Evolutionary conservation across 495 filamentous ascomycete genomes (phyloP).

Genomic region (Talaromyces wortmannii): DNA sequence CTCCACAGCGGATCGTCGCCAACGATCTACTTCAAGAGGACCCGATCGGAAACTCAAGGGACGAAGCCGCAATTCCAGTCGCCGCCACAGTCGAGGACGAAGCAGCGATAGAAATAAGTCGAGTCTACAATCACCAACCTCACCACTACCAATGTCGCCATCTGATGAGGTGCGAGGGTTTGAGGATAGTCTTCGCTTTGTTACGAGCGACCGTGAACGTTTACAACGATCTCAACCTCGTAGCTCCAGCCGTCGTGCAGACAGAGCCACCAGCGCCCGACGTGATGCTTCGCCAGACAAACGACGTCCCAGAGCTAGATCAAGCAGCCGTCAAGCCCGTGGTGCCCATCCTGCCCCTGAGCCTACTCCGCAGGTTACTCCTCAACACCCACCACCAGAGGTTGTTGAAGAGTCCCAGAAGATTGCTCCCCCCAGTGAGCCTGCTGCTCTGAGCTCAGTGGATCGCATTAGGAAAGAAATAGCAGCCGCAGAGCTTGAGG

Average conservation of each 20-base stretch:
- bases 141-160: slow-evolving; percentile 63
- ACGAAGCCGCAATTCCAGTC: slow-evolving; percentile 28
- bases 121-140: slow-evolving; percentile 67
- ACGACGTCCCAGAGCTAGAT: slow-evolving; percentile 32
- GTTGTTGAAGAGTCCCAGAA: slow-evolving; percentile 9
- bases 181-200: slow-evolving; percentile 54
- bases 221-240: slow-evolving; percentile 58
- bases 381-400: slow-evolving; percentile 6
- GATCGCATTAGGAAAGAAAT: slow-evolving; percentile 59
- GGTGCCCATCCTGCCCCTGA: slow-evolving; percentile 12
- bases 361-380: slow-evolving; percentile 2
- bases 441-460: slow-evolving; percentile 18
- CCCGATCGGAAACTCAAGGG: slow-evolving; percentile 4
- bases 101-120: slow-evolving; percentile 53
- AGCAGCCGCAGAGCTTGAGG: slow-evolving; percentile 81
- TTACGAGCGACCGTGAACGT: slow-evolving; percentile 53
- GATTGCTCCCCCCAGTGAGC: slow-evolving; percentile 8
- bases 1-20: slow-evolving; percentile 19
- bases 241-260: slow-evolving; percentile 39
- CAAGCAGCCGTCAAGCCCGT: slow-evolving; percentile 38
- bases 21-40: slow-evolving; percentile 23
- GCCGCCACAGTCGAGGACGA: slow-evolving; percentile 42
- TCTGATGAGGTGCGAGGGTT: slow-evolving; percentile 35
- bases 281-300: slow-evolving; percentile 42
- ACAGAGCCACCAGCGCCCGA: slow-evolving; percentile 27